phyloP scores from a whole-genome alignment of 163 green algal genomes.

The Chlamydomonas reinhardtii region DNA sequence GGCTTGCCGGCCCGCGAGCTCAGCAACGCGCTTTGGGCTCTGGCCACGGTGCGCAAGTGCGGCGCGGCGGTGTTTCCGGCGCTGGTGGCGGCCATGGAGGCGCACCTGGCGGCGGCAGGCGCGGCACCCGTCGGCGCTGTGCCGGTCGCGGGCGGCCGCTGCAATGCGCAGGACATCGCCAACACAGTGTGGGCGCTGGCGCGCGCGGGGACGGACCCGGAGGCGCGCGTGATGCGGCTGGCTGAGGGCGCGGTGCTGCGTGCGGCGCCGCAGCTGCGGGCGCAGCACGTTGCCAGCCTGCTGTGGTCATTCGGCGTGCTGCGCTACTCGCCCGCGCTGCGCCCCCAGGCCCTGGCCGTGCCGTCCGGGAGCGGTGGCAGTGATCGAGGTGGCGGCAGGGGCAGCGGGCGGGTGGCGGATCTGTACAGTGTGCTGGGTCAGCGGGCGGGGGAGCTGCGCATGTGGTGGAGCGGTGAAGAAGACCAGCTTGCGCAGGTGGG shows the following conservation, averaged over 20 bases:
- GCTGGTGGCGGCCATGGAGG: constrained; percentile 7
- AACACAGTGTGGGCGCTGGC: constrained; percentile 44
- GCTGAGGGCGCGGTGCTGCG: constrained; percentile 5
- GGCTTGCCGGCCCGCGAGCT: constrained; percentile 5
- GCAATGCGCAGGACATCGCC: constrained; percentile 26
- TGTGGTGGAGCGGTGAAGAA: background rate
- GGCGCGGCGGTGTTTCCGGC: background rate
- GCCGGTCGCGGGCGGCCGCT: background rate
- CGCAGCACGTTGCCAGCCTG: constrained; percentile 33
- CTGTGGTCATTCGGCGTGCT: constrained; percentile 20
- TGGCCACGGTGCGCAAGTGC: constrained; percentile 9
- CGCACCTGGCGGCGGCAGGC: constrained; percentile 18
- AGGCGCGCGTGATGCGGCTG: background rate
- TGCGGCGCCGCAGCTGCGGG: background rate
- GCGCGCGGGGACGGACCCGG: background rate
- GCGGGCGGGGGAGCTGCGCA: constrained; percentile 1
- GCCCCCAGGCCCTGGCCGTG: background rate
- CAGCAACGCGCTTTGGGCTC: constrained; percentile 39
- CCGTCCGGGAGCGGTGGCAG: background rate
- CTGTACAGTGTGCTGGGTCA: constrained; percentile 8
- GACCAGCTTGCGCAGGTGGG: constrained; percentile 30
- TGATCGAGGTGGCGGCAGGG: background rate
- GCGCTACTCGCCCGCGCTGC: background rate
- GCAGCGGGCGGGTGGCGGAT: background rate
- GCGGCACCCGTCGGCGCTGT: background rate